Percentiles rank a stretch among this genome's conserved stretches.
phyloP scores from a whole-genome alignment of 805 yeast genomes.

The Saturnispora bothae region DNA sequence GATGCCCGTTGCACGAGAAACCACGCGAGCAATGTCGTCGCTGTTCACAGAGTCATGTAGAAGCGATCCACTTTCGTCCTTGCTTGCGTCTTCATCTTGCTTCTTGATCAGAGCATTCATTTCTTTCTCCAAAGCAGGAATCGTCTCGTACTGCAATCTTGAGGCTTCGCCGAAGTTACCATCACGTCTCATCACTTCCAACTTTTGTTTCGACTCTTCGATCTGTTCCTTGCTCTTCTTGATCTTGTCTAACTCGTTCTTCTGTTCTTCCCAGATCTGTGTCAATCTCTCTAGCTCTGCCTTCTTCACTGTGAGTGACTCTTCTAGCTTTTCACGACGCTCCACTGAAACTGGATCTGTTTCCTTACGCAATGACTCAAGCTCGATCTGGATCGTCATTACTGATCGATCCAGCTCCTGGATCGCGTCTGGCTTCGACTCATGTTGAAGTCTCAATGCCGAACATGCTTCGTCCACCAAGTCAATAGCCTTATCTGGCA shows the following conservation, averaged over 20 bases:
- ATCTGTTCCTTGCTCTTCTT: conserved; percentile 73
- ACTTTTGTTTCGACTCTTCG: conserved; percentile 73
- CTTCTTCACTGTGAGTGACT: conserved; percentile 50
- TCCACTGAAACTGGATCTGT: conserved; percentile 77
- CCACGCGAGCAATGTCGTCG: conserved; percentile 87
- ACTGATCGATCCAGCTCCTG: conserved; percentile 79
- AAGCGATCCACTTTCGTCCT: conserved; percentile 25
- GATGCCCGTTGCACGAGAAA: conserved; percentile 90
- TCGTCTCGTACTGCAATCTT: conserved; percentile 74
- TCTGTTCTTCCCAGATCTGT: conserved; percentile 79
- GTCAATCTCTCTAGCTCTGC: conserved; percentile 64
- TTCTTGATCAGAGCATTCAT: conserved; percentile 36
- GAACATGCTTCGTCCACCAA: conserved; percentile 97
- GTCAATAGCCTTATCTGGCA: conserved; percentile 96
- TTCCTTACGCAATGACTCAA: conserved; percentile 89
- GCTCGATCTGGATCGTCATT: conserved; percentile 90
- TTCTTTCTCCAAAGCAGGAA: conserved; percentile 65
- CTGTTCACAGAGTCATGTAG: conserved; percentile 89
- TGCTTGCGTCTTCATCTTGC: conserved; percentile 27
- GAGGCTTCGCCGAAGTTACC: conserved; percentile 87
- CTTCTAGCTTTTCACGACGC: conserved; percentile 63
- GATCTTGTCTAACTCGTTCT: conserved; percentile 60
- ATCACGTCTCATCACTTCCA: conserved; percentile 72
- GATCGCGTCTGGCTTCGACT: conserved; percentile 91
- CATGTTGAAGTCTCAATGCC: conserved; percentile 87